These are phyloP conservation scores for Pseudocercospora eumusae DNA, from an alignment of 2,329 filamentous ascomycete species.

Conservation along the genomic window DNA sequence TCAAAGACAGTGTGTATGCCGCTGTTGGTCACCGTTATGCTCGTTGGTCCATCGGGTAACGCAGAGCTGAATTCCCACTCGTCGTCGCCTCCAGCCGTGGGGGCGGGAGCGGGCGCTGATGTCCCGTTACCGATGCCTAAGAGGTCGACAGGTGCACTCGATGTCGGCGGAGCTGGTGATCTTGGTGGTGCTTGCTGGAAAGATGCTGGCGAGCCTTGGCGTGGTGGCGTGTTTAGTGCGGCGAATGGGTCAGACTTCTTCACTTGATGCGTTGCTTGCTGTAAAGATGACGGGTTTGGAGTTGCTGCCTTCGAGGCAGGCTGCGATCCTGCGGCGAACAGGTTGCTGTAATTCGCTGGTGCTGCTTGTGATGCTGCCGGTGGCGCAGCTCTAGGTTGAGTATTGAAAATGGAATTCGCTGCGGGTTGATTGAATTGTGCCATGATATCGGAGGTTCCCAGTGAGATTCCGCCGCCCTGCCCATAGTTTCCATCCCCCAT, in stretches of 20 bases:
- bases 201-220: conserved; percentile 51
- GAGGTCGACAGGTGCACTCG: conserved; percentile 32
- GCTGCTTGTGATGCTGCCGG: conserved; percentile 37
- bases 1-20: conserved; percentile 68
- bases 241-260: conserved; percentile 63
- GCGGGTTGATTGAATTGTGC: conserved; percentile 39
- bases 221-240: conserved; percentile 55
- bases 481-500: conserved; percentile 71
- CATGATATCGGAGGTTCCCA: conserved; percentile 56
- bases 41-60: conserved; percentile 67
- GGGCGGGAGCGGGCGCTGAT: conserved; percentile 46
- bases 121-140: conserved; percentile 39
- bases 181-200: conserved; percentile 48
- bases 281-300: conserved; percentile 43
- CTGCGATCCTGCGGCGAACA: conserved; percentile 41
- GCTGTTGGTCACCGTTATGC: conserved; percentile 68
- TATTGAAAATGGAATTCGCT: conserved; percentile 37
- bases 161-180: conserved; percentile 34
- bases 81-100: conserved; percentile 60
- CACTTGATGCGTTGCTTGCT: conserved; percentile 30
- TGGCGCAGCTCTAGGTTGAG: conserved; percentile 26
- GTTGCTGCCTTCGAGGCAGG: conserved; percentile 53
- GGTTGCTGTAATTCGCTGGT: conserved; percentile 54
- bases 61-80: conserved; percentile 94
- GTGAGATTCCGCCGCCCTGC: conserved; percentile 76